A percentile compares a stretch with the other conserved stretches of the same genome.
Conservation (phyloP, 352 stramenopile species). For the Peronospora belbahrii region DNA sequence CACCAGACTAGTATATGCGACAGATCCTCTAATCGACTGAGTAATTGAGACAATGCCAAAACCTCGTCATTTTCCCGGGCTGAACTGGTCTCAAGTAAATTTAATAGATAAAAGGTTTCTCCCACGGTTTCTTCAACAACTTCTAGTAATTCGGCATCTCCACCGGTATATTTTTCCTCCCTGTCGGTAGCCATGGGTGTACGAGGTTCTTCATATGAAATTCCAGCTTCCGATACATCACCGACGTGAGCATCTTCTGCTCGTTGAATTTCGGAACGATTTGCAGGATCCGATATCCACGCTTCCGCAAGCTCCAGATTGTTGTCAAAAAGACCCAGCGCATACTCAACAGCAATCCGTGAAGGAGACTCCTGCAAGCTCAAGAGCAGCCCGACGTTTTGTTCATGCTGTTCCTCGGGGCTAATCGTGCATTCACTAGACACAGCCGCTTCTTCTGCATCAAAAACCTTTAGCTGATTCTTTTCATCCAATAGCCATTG, state of each 20-base stretch:
- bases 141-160: constrained; percentile 45
- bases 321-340: constrained; percentile 53
- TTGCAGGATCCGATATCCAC: constrained; percentile 57
- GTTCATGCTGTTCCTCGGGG: constrained; percentile 53
- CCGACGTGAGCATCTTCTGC: constrained; percentile 26
- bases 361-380: constrained; percentile 47
- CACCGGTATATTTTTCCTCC: constrained; percentile 39
- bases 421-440: constrained; percentile 45
- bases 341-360: constrained; percentile 50
- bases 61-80: constrained; percentile 27
- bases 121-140: constrained; percentile 51
- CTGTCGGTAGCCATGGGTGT: constrained; percentile 41
- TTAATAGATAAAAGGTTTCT: constrained; percentile 89
- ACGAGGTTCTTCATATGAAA: background rate
- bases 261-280: constrained; percentile 54
- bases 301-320: constrained; percentile 53
- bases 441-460: constrained; percentile 47
- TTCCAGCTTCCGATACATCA: background rate
- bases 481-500: constrained; percentile 78
- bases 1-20: constrained; percentile 97
- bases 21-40: constrained; percentile 93
- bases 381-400: constrained; percentile 68
- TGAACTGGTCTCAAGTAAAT: constrained; percentile 82
- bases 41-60: constrained; percentile 75
- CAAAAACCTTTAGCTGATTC: constrained; percentile 64